A percentile compares a stretch with the other conserved stretches of the same genome.
Conservation (phyloP, 208 protist species). For the Giardia muris region DNA sequence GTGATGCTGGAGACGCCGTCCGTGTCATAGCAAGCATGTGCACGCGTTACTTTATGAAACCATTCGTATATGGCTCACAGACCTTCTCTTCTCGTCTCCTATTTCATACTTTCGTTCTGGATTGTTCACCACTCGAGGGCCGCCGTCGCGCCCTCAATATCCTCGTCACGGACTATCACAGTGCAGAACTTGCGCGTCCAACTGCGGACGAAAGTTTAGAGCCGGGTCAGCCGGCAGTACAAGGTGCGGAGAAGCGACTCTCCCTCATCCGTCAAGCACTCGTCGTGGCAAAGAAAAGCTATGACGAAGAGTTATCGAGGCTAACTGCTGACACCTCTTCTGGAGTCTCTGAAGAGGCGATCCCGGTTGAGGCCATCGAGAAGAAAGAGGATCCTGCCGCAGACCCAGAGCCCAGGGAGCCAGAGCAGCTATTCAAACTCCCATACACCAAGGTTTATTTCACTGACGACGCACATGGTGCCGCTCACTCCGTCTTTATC, state of each 20-base stretch:
- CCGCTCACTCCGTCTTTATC: neutral
- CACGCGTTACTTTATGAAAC: neutral
- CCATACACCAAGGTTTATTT: neutral
- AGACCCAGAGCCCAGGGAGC: neutral
- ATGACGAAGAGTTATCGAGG: neutral
- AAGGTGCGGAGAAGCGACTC: neutral
- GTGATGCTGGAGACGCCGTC: neutral
- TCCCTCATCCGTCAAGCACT: neutral
- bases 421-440: neutral
- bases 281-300: neutral
- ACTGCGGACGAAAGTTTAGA: neutral
- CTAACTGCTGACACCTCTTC: neutral
- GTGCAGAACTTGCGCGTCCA: neutral
- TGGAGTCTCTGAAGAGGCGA: neutral
- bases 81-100: neutral
- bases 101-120: neutral
- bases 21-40: neutral
- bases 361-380: neutral
- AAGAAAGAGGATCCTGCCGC: neutral
- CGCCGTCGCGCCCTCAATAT: neutral
- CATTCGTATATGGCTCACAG: neutral
- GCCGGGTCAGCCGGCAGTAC: neutral
- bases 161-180: neutral
- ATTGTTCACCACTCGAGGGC: neutral
- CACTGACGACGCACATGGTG: neutral